These are phyloP conservation scores for Clavispora carvajalis DNA, from an alignment of 805 yeast genomes.

Conservation along the genomic window DNA sequence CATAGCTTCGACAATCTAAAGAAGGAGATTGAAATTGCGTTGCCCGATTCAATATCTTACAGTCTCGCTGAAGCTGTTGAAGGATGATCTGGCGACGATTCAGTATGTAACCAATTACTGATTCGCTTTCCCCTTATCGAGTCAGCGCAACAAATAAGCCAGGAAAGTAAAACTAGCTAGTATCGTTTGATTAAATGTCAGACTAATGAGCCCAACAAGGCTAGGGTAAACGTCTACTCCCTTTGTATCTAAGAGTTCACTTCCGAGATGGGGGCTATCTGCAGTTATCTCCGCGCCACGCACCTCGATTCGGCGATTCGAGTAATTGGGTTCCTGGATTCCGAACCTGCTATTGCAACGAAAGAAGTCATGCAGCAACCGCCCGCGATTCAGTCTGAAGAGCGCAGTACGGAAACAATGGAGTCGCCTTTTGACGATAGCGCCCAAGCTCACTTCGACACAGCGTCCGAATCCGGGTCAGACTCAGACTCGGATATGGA, in stretches of 20 bases:
- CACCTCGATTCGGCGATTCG: background rate
- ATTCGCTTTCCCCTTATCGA: no score
- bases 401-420: background rate
- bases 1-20: background rate
- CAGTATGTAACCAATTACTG: no score
- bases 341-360: background rate
- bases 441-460: constrained; percentile 1
- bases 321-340: background rate
- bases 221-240: no score
- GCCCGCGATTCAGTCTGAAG: background rate
- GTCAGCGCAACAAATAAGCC: no score
- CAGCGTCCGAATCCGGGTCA: constrained; percentile 21
- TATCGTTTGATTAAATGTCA: no score
- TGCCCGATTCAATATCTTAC: background rate
- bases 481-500: constrained; percentile 40
- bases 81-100: no score
- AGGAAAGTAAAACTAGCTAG: no score
- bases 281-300: background rate
- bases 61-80: background rate
- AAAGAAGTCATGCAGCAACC: background rate
- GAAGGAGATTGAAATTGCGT: background rate
- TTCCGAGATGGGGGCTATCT: background rate
- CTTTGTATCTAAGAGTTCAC: no score
- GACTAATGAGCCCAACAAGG: no score
- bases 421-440: constrained; percentile 13